A percentile compares a stretch with the other conserved stretches of the same genome.
Evolutionary conservation across 176 grass and related monocot species (phyloP).

Genomic region (Paspalum vaginatum): DNA sequence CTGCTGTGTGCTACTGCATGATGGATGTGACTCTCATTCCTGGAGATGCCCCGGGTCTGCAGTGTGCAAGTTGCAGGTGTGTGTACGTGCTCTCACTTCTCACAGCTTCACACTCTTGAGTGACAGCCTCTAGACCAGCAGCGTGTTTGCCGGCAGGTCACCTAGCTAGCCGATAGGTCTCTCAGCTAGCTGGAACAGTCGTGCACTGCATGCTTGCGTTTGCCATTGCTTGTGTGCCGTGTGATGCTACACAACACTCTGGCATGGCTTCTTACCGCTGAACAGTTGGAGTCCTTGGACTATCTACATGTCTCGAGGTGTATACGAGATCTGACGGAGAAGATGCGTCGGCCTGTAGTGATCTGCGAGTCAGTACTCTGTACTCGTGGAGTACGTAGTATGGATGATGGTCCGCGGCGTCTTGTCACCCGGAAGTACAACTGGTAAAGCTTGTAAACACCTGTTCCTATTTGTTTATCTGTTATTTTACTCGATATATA

Average conservation of each 20-base stretch:
- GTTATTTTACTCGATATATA: too few species aligned
- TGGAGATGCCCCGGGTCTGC: not conserved
- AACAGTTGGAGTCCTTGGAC: constrained; percentile 60
- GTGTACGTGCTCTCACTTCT: constrained; percentile 36
- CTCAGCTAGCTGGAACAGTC: constrained; percentile 44
- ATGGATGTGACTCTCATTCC: constrained; percentile 48
- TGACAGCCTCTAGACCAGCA: constrained; percentile 16
- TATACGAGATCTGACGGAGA: constrained; percentile 32
- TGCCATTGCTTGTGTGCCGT: constrained; percentile 50
- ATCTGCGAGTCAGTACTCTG: constrained; percentile 19
- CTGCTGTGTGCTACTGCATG: not conserved
- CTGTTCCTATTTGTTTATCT: too few species aligned
- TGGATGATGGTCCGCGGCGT: constrained; percentile 17
- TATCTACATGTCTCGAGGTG: constrained; percentile 41
- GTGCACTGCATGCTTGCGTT: constrained; percentile 32
- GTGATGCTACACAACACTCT: constrained; percentile 62
- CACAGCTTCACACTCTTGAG: too few species aligned
- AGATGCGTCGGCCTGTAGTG: constrained; percentile 14
- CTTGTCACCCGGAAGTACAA: constrained; percentile 14
- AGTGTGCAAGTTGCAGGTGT: not conserved
- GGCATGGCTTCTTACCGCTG: constrained; percentile 49
- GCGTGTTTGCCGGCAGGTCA: not conserved
- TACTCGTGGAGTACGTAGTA: not conserved
- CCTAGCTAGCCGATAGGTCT: too few species aligned
- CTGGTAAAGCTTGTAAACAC: not conserved